Evolutionary conservation across 306 rosid species (phyloP), one percentile per base, ranked within the genome.

Genomic region (Corylus avellana): DNA sequence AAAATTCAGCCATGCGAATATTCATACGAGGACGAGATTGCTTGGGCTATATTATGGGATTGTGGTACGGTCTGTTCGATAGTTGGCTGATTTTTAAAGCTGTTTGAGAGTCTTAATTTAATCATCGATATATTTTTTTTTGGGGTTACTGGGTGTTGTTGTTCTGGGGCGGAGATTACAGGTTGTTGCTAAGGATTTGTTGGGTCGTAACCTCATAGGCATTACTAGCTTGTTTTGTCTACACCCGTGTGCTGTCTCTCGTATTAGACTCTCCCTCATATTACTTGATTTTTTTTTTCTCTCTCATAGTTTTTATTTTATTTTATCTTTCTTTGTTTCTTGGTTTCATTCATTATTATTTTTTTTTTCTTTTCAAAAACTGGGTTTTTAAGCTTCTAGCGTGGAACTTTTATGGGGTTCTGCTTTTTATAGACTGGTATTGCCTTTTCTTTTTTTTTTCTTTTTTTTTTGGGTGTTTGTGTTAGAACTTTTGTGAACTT

Each of bases 111-210:
- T 49, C 53, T 12, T 49, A 42, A 42, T 42, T 42, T 42, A 42
- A 42, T 49, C 12, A 49, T 49, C 12, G 14, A 12, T 49, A 11
- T 62, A 76, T 79, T 87, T 37, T 73, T 74, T 70, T 56, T n/a
- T 62, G 75, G 56, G 76, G 81, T 22, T 83, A 71, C 76, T 39
- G 71, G 77, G 12, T 69, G 44, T 58, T 81, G 74, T 32, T n/a
- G 72, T 70, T 47, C 70, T 70, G 56, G 78, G 77, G 75, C 78
- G 81, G 79, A 70, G 84, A 85, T 78, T 76, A 74, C 78, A 57
- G 50, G 76, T 87, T 81, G 58, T 10, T 67, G 78, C 17, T 64
- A 66, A 62, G 55, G 49, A 42, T 53, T 72, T 49, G 12, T 10
- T 44, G 54, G 58, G 51, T 75, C 1, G 46, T 6, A 42, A 6